Conservation (phyloP, 805 yeast species). For the Ogataea nakhonphanomensis region DNA sequence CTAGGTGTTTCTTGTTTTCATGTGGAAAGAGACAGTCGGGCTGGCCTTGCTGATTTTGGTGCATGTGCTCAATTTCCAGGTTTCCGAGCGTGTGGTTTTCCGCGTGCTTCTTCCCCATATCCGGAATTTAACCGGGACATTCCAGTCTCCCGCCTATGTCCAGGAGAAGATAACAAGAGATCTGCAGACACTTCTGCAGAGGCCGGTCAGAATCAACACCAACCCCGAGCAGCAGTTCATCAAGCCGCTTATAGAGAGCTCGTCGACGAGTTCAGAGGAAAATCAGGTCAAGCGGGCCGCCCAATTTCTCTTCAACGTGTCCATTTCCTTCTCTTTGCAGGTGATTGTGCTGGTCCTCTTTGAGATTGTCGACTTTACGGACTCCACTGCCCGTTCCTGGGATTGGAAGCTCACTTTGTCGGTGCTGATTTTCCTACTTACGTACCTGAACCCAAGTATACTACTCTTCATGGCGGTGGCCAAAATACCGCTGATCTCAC, state of each 20-base stretch:
- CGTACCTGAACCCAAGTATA: constrained; percentile 43
- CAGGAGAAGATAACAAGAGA: constrained; percentile 11
- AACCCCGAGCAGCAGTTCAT: not conserved
- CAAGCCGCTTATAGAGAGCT: not conserved
- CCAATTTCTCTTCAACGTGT: constrained; percentile 19
- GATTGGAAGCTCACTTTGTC: constrained; percentile 41
- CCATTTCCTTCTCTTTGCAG: constrained; percentile 29
- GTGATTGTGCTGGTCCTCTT: constrained; percentile 28
- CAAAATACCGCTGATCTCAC: constrained; percentile 8
- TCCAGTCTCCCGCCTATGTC: constrained; percentile 4
- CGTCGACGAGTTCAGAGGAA: not conserved
- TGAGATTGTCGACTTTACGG: constrained; percentile 26
- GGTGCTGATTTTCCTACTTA: constrained; percentile 36
- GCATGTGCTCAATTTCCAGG: constrained; percentile 18
- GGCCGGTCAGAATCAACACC: not conserved
- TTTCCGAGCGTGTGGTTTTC: constrained; percentile 16
- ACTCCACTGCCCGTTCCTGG: constrained; percentile 27
- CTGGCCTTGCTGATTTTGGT: constrained; percentile 9
- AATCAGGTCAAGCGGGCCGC: not conserved
- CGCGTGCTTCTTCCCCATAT: constrained; percentile 16
- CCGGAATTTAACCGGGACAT: constrained; percentile 4
- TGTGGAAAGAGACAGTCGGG: constrained; percentile 14
- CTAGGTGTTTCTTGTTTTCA: not conserved
- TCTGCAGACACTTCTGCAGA: constrained; percentile 9
- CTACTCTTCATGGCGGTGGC: constrained; percentile 9